Base-by-base conservation (phyloP, 169 alveolate genomes). In the Plasmodium gonderi region DNA sequence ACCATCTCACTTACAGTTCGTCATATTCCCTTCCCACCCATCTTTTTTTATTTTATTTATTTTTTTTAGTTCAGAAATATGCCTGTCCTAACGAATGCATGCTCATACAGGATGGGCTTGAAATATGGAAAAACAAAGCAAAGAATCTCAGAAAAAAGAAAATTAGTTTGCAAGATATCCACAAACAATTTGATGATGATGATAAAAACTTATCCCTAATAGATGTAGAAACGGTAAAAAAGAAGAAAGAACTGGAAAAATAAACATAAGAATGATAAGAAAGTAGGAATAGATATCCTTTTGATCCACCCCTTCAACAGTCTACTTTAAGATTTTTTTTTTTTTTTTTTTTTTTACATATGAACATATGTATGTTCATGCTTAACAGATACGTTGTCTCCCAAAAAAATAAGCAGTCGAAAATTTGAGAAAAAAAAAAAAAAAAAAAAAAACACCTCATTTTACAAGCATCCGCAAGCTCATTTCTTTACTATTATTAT, bases 21-120 rank as follows among this genome's bases (percentile, higher is more conserved):
- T n/a, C n/a, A n/a, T n/a, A n/a, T n/a, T n/a, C n/a, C n/a, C 69
- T 7, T 54, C 69, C 23, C 17, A 11, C 31, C 78, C 20, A 29
- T 26, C 17, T 75, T 54, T 72, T 33, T 9, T 6, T 49, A 29
- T 51, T 42, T 3, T 6, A 20, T 42, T 72, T 17, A 44, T 20
- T 17, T 29, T 1, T 68, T 26, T 26, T 47, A 90, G 94, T 79
- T 44, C 82, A 77, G 74, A 90, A 90, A 67, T 77, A 90, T 90
- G 90, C 90, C 7, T 67, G 94, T 31, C 90, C 94, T 14, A 90
- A 47, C 40, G 94, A 90, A 26, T 90, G 94, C 45, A 77, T 90
- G 90, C 36, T 90, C 76, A 90, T 90, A 90, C 94, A 90, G 72
- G 94, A 90, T 78, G 94, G 94, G 8, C 65, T 90, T 33, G 94